phyloP scores from a whole-genome alignment of 2,329 filamentous ascomycete species.

The Sordariomycetes sp. region DNA sequence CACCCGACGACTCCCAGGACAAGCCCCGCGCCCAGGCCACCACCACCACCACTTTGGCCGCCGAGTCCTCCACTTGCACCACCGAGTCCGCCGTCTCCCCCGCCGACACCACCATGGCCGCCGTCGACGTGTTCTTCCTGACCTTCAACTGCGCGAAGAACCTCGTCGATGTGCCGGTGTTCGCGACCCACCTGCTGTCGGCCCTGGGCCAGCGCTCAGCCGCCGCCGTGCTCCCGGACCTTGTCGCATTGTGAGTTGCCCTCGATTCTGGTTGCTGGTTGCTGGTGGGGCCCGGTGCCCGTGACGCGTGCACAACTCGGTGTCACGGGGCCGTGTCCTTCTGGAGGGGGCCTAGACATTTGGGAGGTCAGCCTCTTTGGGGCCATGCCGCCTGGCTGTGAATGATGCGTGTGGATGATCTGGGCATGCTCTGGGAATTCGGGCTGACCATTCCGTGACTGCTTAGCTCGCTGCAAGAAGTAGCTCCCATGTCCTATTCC shows the following conservation, averaged over 20 bases:
- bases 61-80: not conserved
- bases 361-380: not conserved
- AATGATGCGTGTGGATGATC: not conserved
- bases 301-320: not conserved
- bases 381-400: not conserved
- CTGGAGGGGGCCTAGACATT: not conserved
- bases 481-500: conserved; percentile 72
- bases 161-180: conserved; percentile 56
- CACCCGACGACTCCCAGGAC: not conserved
- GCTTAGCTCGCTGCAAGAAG: conserved; percentile 71
- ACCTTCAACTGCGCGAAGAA: conserved; percentile 84
- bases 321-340: not conserved
- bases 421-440: not conserved
- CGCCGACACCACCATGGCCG: conserved; percentile 21
- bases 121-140: conserved; percentile 62
- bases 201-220: conserved; percentile 40
- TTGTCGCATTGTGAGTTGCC: conserved; percentile 44
- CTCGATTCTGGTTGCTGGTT: not conserved
- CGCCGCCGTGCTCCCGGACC: conserved; percentile 33
- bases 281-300: not conserved
- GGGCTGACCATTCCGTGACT: not conserved
- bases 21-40: not conserved
- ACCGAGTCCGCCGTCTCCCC: not conserved
- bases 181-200: conserved; percentile 59
- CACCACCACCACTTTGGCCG: not conserved